A percentile compares a stretch with the other conserved stretches of the same genome.
Conservation (phyloP, 208 protist genomes). For the Phytomonas francai region DNA sequence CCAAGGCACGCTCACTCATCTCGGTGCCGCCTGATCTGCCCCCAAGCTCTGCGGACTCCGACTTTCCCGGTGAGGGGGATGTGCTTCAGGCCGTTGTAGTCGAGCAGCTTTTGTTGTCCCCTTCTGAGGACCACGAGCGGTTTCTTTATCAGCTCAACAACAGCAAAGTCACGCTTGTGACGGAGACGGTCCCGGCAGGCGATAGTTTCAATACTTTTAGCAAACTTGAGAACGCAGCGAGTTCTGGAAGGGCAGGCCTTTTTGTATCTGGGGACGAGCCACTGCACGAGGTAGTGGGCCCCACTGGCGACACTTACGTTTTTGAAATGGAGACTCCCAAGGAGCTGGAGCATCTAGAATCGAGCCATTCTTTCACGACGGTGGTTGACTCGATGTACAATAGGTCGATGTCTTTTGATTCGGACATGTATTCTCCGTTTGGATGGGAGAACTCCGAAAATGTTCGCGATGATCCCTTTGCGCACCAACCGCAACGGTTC, state of each 20-base stretch:
- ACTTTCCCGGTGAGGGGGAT: constrained; percentile 61
- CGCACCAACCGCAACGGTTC: neutral
- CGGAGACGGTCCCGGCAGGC: constrained; percentile 21
- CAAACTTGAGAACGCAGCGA: neutral
- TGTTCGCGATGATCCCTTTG: neutral
- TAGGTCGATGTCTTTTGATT: neutral
- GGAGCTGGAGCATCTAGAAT: neutral
- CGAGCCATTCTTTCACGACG: neutral
- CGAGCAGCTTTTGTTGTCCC: constrained; percentile 70
- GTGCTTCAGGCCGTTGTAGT: constrained; percentile 80
- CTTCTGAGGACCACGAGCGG: constrained; percentile 47
- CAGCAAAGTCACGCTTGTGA: constrained; percentile 72
- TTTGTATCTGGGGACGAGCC: neutral
- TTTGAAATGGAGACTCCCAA: neutral
- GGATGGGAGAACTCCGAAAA: neutral
- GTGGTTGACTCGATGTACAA: neutral
- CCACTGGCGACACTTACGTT: neutral
- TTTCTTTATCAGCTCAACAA: constrained; percentile 76
- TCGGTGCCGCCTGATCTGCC: constrained; percentile 29
- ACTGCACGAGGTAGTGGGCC: neutral
- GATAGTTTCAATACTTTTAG: neutral
- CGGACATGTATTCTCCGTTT: neutral
- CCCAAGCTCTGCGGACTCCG: constrained; percentile 61
- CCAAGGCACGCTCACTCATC: constrained; percentile 53
- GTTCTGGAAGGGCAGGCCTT: neutral